A percentile compares a stretch with the other conserved stretches of the same genome.
These are phyloP conservation scores for Leptomonas seymouri DNA, from an alignment of 208 protist genomes.

Conservation along the genomic window DNA sequence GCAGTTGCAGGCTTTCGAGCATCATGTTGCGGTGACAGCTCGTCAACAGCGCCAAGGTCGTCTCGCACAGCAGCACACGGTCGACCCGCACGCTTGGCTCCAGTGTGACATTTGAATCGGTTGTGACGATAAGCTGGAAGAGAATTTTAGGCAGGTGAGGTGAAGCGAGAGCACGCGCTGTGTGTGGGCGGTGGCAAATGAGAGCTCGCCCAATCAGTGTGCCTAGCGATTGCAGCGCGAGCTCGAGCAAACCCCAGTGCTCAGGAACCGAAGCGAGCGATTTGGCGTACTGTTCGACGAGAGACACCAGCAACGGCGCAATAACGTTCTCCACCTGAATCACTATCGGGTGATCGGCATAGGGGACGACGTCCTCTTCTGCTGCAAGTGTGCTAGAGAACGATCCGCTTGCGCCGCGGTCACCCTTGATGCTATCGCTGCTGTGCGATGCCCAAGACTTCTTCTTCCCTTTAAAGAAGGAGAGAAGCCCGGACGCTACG, in stretches of 20 bases:
- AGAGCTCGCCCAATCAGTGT: constrained; percentile 76
- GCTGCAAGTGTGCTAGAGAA: neutral
- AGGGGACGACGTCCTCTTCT: constrained; percentile 28
- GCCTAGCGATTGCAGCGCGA: constrained; percentile 72
- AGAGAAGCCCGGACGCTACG: constrained; percentile 34
- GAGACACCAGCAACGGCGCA: constrained; percentile 62
- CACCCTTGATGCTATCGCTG: constrained; percentile 5
- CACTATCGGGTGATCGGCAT: constrained; percentile 61
- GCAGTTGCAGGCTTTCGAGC: constrained; percentile 50
- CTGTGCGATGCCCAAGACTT: constrained; percentile 19
- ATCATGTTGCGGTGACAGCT: constrained; percentile 56
- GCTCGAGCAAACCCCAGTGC: constrained; percentile 74
- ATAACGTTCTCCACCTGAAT: constrained; percentile 74
- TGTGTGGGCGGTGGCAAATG: constrained; percentile 69
- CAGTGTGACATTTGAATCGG: constrained; percentile 64
- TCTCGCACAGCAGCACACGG: constrained; percentile 78
- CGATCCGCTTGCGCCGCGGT: constrained; percentile 5
- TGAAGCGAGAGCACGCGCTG: constrained; percentile 59
- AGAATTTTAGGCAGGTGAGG: constrained; percentile 52
- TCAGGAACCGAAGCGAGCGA: constrained; percentile 58
- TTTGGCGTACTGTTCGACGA: constrained; percentile 62
- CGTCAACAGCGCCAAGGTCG: constrained; percentile 54
- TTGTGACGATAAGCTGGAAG: constrained; percentile 64
- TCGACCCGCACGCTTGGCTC: constrained; percentile 62
- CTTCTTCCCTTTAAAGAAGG: constrained; percentile 53